These are phyloP conservation scores for Alternaria brassicicola DNA, from an alignment of 2,329 filamentous ascomycete species.

Conservation along the genomic window DNA sequence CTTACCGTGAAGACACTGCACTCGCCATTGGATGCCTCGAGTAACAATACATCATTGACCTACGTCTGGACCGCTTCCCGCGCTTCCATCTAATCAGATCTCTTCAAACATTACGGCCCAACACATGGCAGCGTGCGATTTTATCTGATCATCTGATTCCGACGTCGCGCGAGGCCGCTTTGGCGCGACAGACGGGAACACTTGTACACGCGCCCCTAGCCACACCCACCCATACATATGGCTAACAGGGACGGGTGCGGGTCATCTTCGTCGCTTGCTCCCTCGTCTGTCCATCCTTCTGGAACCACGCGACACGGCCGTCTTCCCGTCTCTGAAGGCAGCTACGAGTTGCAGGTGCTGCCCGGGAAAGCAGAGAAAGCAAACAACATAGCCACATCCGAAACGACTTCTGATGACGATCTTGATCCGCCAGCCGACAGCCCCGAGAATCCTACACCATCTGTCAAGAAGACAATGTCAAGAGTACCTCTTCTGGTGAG, in stretches of 20 bases:
- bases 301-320: conserved; percentile 29
- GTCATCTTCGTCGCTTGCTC: conserved; percentile 22
- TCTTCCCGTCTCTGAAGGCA: conserved; percentile 28
- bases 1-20: conserved; percentile 8
- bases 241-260: conserved; percentile 22
- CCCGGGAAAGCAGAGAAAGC: conserved; percentile 39
- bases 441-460: conserved; percentile 22
- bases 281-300: conserved; percentile 26
- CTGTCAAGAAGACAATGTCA: conserved; percentile 50
- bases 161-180: conserved; percentile 27
- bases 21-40: neutral
- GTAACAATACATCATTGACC: conserved; percentile 3
- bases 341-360: conserved; percentile 41
- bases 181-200: conserved; percentile 28
- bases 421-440: conserved; percentile 17
- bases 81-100: conserved; percentile 35
- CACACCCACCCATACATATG: conserved; percentile 32
- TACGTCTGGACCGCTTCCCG: conserved; percentile 7
- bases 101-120: conserved; percentile 15
- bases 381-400: conserved; percentile 34
- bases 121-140: conserved; percentile 6
- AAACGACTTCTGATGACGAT: conserved; percentile 39
- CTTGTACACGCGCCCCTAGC: conserved; percentile 26
- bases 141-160: conserved; percentile 39
- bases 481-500: conserved; percentile 63